Evolutionary conservation across 495 filamentous ascomycete species (phyloP).

Genomic region (Cladorrhinum samala): DNA sequence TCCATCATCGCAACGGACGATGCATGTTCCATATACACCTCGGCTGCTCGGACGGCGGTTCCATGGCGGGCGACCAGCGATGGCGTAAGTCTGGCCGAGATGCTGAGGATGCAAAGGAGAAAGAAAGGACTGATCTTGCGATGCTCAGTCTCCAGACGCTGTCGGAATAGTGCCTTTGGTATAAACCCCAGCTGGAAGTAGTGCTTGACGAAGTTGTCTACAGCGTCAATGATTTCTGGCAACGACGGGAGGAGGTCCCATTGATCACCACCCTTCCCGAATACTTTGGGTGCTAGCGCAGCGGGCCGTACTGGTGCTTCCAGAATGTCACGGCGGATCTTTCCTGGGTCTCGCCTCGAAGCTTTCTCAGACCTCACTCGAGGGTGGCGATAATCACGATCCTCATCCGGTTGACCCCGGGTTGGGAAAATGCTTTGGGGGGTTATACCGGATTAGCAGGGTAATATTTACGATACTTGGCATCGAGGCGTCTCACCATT

Average conservation of each 20-base stretch:
- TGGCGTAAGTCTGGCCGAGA: conserved; percentile 44
- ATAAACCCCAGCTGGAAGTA: conserved; percentile 50
- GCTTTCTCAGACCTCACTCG: conserved; percentile 37
- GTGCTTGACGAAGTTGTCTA: conserved; percentile 39
- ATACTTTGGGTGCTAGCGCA: conserved; percentile 12
- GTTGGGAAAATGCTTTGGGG: conserved; percentile 35
- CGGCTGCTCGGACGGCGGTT: conserved; percentile 36
- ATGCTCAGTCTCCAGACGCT: conserved; percentile 33
- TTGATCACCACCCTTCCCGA: conserved; percentile 28
- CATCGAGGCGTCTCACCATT: conserved; percentile 37
- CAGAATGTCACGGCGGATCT: conserved; percentile 32
- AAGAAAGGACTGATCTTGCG: conserved; percentile 42
- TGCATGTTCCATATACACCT: conserved; percentile 44
- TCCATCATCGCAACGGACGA: conserved; percentile 39
- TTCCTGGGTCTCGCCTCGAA: conserved; percentile 29
- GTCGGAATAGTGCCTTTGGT: conserved; percentile 42
- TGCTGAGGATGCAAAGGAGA: conserved; percentile 40
- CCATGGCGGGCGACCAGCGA: conserved; percentile 39
- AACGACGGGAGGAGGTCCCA: conserved; percentile 41
- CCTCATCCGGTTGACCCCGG: conserved; percentile 38
- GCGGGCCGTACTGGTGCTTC: conserved; percentile 20
- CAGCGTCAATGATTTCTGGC: conserved; percentile 36
- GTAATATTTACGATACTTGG: conserved; percentile 1
- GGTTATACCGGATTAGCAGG: background rate
- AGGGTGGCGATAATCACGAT: conserved; percentile 43